Percentiles rank a stretch among this genome's conserved stretches.
phyloP scores from a whole-genome alignment of 2,329 filamentous ascomycete genomes.

The Amphichorda felina region DNA sequence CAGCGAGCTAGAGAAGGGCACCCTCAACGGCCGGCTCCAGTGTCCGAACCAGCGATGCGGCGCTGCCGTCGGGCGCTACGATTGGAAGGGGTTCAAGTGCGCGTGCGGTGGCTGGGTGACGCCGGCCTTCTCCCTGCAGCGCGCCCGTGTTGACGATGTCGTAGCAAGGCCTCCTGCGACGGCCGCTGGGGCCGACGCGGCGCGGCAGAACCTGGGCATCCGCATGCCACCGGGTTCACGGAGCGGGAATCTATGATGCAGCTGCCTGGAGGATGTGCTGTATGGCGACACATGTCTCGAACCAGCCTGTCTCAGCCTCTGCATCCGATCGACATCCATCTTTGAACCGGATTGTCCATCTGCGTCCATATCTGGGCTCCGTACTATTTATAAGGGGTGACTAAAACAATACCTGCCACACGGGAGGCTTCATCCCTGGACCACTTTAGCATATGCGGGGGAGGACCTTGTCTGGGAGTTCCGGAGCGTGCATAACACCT shows the following conservation, averaged over 20 bases:
- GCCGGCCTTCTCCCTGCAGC: slow-evolving; percentile 78
- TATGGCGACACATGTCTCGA: no score
- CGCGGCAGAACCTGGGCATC: slow-evolving; percentile 28
- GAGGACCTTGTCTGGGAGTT: no score
- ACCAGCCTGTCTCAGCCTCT: no score
- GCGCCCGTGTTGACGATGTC: slow-evolving; percentile 68
- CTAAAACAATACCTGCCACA: no score
- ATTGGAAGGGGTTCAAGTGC: slow-evolving; percentile 92
- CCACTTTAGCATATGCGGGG: no score
- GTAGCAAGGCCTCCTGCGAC: slow-evolving; percentile 12
- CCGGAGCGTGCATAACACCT: no score
- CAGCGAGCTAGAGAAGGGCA: slow-evolving; percentile 64
- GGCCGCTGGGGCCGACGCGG: slow-evolving; percentile 8
- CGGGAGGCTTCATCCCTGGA: no score
- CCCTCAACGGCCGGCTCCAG: slow-evolving; percentile 70
- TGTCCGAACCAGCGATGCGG: slow-evolving; percentile 73
- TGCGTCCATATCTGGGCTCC: no score
- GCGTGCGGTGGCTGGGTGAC: slow-evolving; percentile 85
- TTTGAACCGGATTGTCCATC: no score
- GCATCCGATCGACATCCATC: no score
- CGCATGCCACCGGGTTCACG: slow-evolving; percentile 39
- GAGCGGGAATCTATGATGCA: slow-evolving; percentile 19
- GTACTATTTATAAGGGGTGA: no score
- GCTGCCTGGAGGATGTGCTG: no score
- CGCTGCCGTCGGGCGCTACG: slow-evolving; percentile 80